phyloP scores from a whole-genome alignment of 2,329 filamentous ascomycete species.

The Phymatotrichopsis omnivora region DNA sequence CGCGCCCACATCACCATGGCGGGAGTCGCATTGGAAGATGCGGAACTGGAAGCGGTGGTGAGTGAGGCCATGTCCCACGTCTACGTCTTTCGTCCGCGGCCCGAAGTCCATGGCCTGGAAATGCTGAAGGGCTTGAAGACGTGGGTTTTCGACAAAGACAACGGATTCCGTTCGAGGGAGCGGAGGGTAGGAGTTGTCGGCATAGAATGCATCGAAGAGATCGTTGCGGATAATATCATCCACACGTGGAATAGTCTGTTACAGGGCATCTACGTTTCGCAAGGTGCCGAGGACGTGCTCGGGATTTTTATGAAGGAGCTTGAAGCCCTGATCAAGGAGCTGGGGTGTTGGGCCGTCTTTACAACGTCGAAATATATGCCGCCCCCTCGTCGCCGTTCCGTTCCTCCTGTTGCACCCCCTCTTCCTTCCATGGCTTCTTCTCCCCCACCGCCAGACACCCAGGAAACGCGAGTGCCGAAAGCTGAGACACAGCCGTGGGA shows the following conservation, averaged over 20 bases:
- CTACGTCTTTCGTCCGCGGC: neutral
- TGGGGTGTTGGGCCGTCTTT: neutral
- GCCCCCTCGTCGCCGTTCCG: neutral
- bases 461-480: neutral
- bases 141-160: conserved; percentile 43
- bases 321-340: neutral
- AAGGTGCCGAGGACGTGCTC: too few relatives aligned
- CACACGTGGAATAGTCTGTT: too few relatives aligned
- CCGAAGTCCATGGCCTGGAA: neutral
- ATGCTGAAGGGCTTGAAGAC: neutral
- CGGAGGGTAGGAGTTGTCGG: neutral
- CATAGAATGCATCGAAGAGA: too few relatives aligned
- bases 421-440: neutral
- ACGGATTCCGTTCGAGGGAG: conserved; percentile 42
- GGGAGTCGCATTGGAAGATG: too few relatives aligned
- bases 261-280: too few relatives aligned
- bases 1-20: too few relatives aligned
- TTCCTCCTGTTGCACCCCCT: neutral
- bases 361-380: neutral
- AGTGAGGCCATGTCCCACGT: neutral
- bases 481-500: neutral
- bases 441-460: too few relatives aligned
- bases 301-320: conserved; percentile 1
- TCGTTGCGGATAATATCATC: too few relatives aligned
- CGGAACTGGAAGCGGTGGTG: neutral